Base-by-base conservation (phyloP, 371 early-diverging fungal genomes). In the Aphelidium insulamus region DNA sequence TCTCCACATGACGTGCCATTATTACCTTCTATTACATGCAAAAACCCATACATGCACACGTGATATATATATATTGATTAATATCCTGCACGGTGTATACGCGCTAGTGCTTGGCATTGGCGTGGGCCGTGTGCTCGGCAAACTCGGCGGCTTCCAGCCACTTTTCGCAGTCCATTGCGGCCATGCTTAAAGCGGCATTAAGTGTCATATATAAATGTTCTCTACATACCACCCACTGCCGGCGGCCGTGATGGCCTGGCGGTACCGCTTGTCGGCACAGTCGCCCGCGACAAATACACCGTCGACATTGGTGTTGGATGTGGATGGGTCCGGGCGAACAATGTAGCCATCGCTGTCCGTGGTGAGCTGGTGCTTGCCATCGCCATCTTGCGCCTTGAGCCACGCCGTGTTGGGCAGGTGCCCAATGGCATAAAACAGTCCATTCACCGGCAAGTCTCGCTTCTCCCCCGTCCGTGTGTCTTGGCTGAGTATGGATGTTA, bases 201-300 rank as follows among this genome's bases (percentile, higher is more conserved):
- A n/a, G n/a, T n/a, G n/a, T 18, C 33, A 17, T 18, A 17, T 3
- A 40, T 14, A 28, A 39, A 11, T 5, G 16, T 20, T 17, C 28
- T 28, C 15, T 19, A 15, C 16, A 4, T 17, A 19, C 12, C 16
- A 32, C 18, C 23, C 18, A 32, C 56, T 57, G 14, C 68, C 74
- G 34, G 74, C 74, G 28, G 78, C 69, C 14, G 52, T 74, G 55
- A 57, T 62, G 9, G 75, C 81, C 54, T 81, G 82, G 44, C 94
- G 72, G 57, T 95, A 97, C 27, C 59, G 71, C 55, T 76, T 79
- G 53, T 97, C 98, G 55, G 87, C 86, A 25, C 95, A 95, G 66
- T 98, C 98, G 39, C 99, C 99, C 29, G 81, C 80, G 43, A 95
- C 98, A 65, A 90, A 97, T 24, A 98, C 67, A 37, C 97, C 99